Conservation (phyloP, 2,329 filamentous ascomycete species). For the Xylariales sp. region DNA sequence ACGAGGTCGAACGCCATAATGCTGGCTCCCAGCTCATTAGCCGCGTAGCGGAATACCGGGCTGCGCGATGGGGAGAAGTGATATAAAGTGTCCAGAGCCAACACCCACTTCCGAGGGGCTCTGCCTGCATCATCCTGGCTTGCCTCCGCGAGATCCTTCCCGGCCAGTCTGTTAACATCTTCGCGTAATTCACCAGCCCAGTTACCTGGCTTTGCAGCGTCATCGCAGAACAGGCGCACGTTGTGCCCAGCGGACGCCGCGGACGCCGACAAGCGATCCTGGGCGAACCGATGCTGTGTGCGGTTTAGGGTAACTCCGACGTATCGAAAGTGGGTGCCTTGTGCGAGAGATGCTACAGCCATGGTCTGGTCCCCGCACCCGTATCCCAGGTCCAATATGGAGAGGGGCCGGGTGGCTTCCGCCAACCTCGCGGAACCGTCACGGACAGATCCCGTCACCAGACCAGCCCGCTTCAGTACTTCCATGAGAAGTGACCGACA, state of each 20-base stretch:
- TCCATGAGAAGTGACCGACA: constrained; percentile 43
- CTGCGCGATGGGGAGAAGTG: constrained; percentile 50
- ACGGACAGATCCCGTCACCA: constrained; percentile 21
- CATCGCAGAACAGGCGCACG: too few relatives aligned
- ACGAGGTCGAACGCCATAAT: constrained; percentile 54
- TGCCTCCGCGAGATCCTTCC: too few relatives aligned
- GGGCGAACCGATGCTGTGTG: too few relatives aligned
- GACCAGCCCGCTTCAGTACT: constrained; percentile 37
- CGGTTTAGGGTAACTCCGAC: constrained; percentile 51
- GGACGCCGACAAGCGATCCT: too few relatives aligned
- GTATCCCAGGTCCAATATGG: constrained; percentile 51
- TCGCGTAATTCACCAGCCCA: too few relatives aligned
- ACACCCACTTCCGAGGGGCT: constrained; percentile 39
- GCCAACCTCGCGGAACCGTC: not conserved
- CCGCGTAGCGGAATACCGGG: constrained; percentile 38
- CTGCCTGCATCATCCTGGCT: not conserved
- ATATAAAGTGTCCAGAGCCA: constrained; percentile 53
- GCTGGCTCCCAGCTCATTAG: constrained; percentile 36
- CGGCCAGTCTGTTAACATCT: too few relatives aligned
- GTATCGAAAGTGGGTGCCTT: constrained; percentile 33
- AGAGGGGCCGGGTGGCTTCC: too few relatives aligned
- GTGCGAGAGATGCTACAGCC: constrained; percentile 33
- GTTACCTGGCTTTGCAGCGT: too few relatives aligned
- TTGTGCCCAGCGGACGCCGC: too few relatives aligned
- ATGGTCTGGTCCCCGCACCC: constrained; percentile 56